These are phyloP conservation scores for Pyrenophora graminea DNA, from an alignment of 2,329 filamentous ascomycete species.

Conservation along the genomic window DNA sequence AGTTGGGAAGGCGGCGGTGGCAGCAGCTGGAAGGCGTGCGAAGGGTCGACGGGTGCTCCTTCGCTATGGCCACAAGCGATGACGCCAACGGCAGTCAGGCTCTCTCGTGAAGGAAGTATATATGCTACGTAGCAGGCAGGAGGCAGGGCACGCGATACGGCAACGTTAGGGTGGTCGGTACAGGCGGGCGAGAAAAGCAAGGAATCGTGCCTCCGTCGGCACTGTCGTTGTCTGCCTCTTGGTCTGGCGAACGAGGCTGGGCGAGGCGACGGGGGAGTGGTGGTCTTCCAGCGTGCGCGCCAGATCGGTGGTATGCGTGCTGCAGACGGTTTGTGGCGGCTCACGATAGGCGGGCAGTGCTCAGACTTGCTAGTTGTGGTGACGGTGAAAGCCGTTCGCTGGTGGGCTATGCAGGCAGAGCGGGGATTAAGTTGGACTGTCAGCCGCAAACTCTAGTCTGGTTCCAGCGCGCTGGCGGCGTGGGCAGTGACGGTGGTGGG, in stretches of 20 bases:
- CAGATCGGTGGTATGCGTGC: conserved; percentile 41
- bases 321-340: conserved; percentile 15
- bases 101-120: conserved; percentile 6
- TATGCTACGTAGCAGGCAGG: conserved; percentile 2
- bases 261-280: conserved; percentile 40
- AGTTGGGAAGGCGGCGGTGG: conserved; percentile 23
- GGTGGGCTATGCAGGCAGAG: conserved; percentile 23
- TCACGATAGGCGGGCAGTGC: conserved; percentile 28
- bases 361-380: conserved; percentile 13
- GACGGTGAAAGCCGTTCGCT: conserved; percentile 9
- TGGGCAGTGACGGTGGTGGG: conserved; percentile 23
- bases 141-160: background rate
- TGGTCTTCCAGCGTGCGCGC: conserved; percentile 44
- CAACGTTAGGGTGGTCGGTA: conserved; percentile 51
- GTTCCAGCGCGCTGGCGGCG: conserved; percentile 9
- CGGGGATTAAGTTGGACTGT: conserved; percentile 23
- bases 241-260: conserved; percentile 35
- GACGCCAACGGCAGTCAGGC: conserved; percentile 25
- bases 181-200: conserved; percentile 51
- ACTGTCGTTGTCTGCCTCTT: conserved; percentile 43
- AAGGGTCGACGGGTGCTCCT: conserved; percentile 24
- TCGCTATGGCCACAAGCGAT: conserved; percentile 15
- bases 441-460: conserved; percentile 33
- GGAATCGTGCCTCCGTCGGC: conserved; percentile 51
- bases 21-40: conserved; percentile 4